phyloP scores from a whole-genome alignment of 257 asterid species.

The Solanum ahanhuiri region DNA sequence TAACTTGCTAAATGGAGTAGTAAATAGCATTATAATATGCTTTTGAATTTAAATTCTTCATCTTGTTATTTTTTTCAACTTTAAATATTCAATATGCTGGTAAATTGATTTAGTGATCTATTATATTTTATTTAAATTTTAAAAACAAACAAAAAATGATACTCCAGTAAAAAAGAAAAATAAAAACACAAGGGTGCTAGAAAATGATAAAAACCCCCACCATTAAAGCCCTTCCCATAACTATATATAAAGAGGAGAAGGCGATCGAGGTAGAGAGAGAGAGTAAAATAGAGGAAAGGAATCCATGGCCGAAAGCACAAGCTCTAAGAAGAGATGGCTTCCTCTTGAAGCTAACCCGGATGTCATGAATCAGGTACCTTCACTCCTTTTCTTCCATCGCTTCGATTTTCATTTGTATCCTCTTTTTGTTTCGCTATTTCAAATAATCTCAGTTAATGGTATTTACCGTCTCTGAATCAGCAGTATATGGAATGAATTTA shows the following conservation, averaged over 20 bases:
- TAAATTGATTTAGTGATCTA: background rate
- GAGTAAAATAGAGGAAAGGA: background rate
- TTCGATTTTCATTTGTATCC: background rate
- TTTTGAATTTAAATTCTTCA: background rate
- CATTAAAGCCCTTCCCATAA: constrained; percentile 6
- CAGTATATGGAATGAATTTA: background rate
- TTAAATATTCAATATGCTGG: background rate
- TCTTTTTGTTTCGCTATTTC: background rate
- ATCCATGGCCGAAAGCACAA: constrained; percentile 39
- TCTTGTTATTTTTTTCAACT: background rate
- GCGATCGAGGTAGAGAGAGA: background rate
- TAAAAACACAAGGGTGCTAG: background rate
- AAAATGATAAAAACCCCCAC: background rate
- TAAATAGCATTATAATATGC: background rate
- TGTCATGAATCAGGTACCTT: constrained; percentile 81
- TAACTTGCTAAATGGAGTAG: background rate
- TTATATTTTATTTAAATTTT: background rate
- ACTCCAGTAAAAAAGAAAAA: no score
- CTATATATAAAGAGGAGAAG: constrained; percentile 1
- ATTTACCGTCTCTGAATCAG: background rate
- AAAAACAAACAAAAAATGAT: no score
- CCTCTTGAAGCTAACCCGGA: constrained; percentile 99
- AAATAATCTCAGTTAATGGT: background rate
- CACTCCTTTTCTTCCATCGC: background rate
- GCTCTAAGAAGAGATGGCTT: constrained; percentile 89